phyloP scores from a whole-genome alignment of 805 yeast genomes.

The Sungouiella thailandica region DNA sequence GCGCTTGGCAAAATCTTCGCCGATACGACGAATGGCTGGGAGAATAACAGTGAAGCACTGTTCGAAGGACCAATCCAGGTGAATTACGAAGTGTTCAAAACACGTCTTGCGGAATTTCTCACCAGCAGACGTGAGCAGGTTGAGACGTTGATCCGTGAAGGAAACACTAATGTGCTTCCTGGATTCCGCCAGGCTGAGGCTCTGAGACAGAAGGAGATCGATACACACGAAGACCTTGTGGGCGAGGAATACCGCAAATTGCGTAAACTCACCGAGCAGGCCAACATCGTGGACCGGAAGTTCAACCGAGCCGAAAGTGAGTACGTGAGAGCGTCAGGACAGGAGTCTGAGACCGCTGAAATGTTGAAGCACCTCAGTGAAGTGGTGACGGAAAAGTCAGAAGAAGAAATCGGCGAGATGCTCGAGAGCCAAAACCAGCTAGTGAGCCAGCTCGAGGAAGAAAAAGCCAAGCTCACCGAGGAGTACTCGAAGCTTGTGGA shows the following conservation, averaged over 20 bases:
- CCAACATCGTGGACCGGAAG: conserved; percentile 27
- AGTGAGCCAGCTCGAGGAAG: conserved; percentile 22
- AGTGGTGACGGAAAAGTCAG: conserved; percentile 10
- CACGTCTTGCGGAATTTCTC: conserved; percentile 24
- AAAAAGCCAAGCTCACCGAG: conserved; percentile 17
- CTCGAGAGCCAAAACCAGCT: conserved; percentile 16
- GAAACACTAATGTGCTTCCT: conserved; percentile 17
- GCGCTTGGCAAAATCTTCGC: conserved; percentile 6
- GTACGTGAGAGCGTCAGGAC: conserved; percentile 15
- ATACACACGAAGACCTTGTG: conserved; percentile 32
- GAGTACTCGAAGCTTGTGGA: conserved; percentile 23
- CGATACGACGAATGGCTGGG: conserved; percentile 1
- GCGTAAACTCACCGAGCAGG: conserved; percentile 32
- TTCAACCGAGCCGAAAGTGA: conserved; percentile 27
- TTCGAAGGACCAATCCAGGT: neutral
- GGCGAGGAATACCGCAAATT: conserved; percentile 38
- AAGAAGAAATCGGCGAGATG: conserved; percentile 8
- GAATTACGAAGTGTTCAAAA: conserved; percentile 26
- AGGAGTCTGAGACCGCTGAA: conserved; percentile 3
- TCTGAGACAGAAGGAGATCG: conserved; percentile 27
- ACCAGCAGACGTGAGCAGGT: conserved; percentile 19
- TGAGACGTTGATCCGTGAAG: conserved; percentile 11
- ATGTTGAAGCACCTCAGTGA: conserved; percentile 8
- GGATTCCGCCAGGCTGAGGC: conserved; percentile 22
- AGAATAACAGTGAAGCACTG: neutral